Evolutionary conservation across 306 rosid genomes (phyloP), one percentile per base, ranked within the genome.

Genomic region (Castanea mollissima): DNA sequence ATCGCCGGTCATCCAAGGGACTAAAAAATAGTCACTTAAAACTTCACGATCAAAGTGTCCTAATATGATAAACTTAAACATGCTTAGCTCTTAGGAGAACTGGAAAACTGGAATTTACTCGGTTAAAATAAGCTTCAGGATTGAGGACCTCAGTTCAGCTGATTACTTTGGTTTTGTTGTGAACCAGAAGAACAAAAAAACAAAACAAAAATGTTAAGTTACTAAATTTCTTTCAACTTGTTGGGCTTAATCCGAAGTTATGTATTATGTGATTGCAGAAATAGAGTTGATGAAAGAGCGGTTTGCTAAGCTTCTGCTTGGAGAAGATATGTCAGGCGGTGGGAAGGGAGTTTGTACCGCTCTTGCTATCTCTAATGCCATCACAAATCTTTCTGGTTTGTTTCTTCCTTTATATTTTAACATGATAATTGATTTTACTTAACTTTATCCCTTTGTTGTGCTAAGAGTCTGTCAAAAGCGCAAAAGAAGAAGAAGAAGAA

Each of bases 311-410:
- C 90, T 87, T 78, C 81, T 87, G 27, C 81, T 87, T 2, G 88
- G 88, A 69, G 90, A 84, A 83, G 86, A 87, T 75, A 87, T 84
- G 90, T 87, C 88, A 32, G 88, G 90, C 32, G 88, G 85, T 76
- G 82, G 88, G 55, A 76, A 84, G 80, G 88, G 88, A 78, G 88
- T 87, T 63, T 84, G 83, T 62, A 79, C 86, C 2, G 88, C 86
- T 27, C 86, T 84, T 46, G 90, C 90, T 15, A 76, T 84, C 68
- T 87, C 90, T 52, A 87, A 87, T 74, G 86, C 86, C 65, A 84
- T 87, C 59, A 82, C 88, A 58, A 87, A 84, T 82, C 90, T 87
- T 38, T 87, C 86, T 20, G 88, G 90, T 79, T 41, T 52, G 84
- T 74, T 20, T 29, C 55, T 55, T 62, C 20, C 29, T 21, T 18